phyloP scores from a whole-genome alignment of 805 yeast species.

The Yarrowia yakushimensis region DNA sequence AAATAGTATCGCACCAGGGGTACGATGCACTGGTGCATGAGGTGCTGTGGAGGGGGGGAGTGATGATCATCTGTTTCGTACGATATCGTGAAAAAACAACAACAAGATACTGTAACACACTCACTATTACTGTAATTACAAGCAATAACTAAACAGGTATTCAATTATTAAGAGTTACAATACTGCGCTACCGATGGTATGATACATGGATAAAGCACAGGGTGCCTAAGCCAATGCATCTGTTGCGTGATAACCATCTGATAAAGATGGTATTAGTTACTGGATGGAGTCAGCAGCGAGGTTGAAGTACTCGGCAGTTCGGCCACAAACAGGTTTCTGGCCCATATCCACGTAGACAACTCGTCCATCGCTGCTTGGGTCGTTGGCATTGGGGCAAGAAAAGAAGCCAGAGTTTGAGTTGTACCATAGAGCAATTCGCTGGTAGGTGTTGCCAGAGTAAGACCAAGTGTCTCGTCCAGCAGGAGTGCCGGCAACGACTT shows the following conservation, averaged over 20 bases:
- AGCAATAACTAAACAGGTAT: too few relatives aligned
- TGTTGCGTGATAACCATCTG: neutral
- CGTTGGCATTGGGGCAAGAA: constrained; percentile 9
- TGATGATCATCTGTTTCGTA: too few relatives aligned
- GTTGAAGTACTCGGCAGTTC: constrained; percentile 19
- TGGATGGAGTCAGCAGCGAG: constrained; percentile 3
- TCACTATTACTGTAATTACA: too few relatives aligned
- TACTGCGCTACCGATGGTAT: too few relatives aligned
- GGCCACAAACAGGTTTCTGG: constrained; percentile 13
- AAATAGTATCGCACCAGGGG: too few relatives aligned
- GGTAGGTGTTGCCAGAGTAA: constrained; percentile 14
- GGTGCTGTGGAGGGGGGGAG: too few relatives aligned
- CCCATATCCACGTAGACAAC: constrained; percentile 12
- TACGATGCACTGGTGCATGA: too few relatives aligned
- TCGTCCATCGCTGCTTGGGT: neutral
- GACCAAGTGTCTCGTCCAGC: constrained; percentile 4
- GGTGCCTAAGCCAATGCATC: neutral
- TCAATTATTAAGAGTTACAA: neutral
- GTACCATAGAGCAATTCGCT: constrained; percentile 14
- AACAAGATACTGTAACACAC: too few relatives aligned
- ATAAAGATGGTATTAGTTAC: neutral
- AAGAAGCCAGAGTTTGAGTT: constrained; percentile 14
- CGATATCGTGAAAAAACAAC: too few relatives aligned
- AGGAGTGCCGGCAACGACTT: neutral
- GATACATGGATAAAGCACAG: neutral